These are phyloP conservation scores for Dactylonectria estremocensis DNA, from an alignment of 2,329 filamentous ascomycete species.

Conservation along the genomic window DNA sequence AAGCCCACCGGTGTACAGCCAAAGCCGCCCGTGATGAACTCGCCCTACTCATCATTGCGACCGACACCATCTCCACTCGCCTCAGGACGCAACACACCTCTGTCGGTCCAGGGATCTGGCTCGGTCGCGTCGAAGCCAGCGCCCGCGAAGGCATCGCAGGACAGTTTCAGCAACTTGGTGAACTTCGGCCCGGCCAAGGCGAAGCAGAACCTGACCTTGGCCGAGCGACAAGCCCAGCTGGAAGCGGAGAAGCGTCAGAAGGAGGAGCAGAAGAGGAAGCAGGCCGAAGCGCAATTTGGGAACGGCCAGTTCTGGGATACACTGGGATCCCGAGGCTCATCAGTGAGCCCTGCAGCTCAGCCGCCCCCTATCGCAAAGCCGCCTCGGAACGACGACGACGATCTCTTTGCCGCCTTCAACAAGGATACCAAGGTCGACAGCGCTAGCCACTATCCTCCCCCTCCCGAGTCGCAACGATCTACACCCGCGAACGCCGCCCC, in stretches of 20 bases:
- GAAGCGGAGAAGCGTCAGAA: slow-evolving; percentile 78
- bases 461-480: slow-evolving; percentile 58
- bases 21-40: slow-evolving; percentile 60
- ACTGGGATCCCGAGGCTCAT: slow-evolving; percentile 70
- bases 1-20: slow-evolving; percentile 55
- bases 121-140: slow-evolving; percentile 60
- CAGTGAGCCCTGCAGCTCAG: slow-evolving; percentile 52
- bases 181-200: slow-evolving; percentile 70
- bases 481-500: slow-evolving; percentile 61
- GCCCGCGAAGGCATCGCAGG: slow-evolving; percentile 68
- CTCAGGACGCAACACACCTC: slow-evolving; percentile 71
- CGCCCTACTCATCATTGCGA: slow-evolving; percentile 66
- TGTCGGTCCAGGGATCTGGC: slow-evolving; percentile 66
- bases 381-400: slow-evolving; percentile 66
- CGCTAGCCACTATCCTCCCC: slow-evolving; percentile 76
- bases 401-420: slow-evolving; percentile 78
- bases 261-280: slow-evolving; percentile 80
- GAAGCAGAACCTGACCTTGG: slow-evolving; percentile 80
- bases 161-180: slow-evolving; percentile 86
- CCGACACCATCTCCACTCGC: slow-evolving; percentile 70
- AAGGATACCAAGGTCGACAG: slow-evolving; percentile 78
- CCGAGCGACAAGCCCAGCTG: slow-evolving; percentile 81
- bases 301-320: slow-evolving; percentile 83
- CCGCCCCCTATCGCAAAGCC: slow-evolving; percentile 36
- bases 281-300: slow-evolving; percentile 84